Base-by-base conservation (phyloP, 2,329 filamentous ascomycete species). In the Trichoderma aggressivum region DNA sequence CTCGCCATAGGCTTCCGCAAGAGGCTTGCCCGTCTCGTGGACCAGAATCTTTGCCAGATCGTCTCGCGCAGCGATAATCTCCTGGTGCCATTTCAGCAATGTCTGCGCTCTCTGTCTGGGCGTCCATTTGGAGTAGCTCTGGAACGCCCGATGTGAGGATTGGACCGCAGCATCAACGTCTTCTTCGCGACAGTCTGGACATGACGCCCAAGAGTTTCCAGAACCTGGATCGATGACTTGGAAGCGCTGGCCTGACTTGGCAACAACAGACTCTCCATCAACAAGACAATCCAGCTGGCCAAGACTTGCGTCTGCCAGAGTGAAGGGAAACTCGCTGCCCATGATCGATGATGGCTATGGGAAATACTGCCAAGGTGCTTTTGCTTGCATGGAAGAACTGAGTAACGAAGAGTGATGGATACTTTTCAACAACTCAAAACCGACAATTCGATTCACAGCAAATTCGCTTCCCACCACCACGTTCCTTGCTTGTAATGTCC, bases 1-100 rank as follows among this genome's bases (percentile, higher is more conserved):
- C 74, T 90, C 88, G 6, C 82, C 86, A 6, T 82, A 78, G 0
- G 88, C 83, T 75, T 90, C 87, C 14, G 81, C 77, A 0, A 88
- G 79, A 2, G 88, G 86, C 74, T 89, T 89, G 3, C 88, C 88
- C 0, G 87, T 89, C 77, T 90, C 86, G 72, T 81, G 78, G 3
- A 81, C 80, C 1, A 85, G 70, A 5, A 84, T 76, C 39, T 74
- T 79, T 0, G 82, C 82, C 5, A 85, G 68, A 64, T 84, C 83
- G 5, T 80, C 77, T n/a, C 79, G 77, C 5, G 79, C 75, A 4
- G 74, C 77, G 0, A 76, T 68, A 66, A 84, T 81, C 7, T 82
- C 77, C 2, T 75, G 71, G 71, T 82, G 78, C 82, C 82, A 84
- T 12, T 73, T 74, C 3, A 79, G 73, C 6, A 84, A 76, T 12